Evolutionary conservation across 345 rosid species (phyloP).

Genomic region (Salix caprea): DNA sequence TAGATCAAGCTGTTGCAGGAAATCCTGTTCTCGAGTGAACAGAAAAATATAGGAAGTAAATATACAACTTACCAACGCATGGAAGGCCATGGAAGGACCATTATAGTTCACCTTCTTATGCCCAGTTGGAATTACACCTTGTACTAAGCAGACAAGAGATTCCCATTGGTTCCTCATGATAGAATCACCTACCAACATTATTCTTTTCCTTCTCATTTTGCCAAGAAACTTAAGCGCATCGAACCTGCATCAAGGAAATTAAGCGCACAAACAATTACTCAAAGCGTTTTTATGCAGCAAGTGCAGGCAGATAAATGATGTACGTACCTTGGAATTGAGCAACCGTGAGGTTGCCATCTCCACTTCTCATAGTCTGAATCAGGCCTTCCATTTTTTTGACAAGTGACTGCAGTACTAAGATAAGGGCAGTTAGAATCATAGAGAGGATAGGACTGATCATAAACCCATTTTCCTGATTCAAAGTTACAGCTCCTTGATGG

Average conservation of each 20-base stretch:
- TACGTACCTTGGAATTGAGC: slow-evolving; percentile 89
- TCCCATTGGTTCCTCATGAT: slow-evolving; percentile 99
- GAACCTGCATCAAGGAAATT: slow-evolving; percentile 40
- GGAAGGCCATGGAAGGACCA: slow-evolving; percentile 88
- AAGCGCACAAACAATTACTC: neutral
- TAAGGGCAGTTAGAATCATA: slow-evolving; percentile 82
- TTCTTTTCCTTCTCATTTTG: slow-evolving; percentile 75
- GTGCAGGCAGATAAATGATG: neutral
- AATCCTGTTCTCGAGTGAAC: neutral
- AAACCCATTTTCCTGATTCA: slow-evolving; percentile 71
- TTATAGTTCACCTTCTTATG: slow-evolving; percentile 62
- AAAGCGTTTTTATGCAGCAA: neutral
- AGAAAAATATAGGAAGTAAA: neutral
- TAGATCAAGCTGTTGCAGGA: neutral
- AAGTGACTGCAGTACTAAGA: slow-evolving; percentile 65
- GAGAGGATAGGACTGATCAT: slow-evolving; percentile 70
- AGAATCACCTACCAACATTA: slow-evolving; percentile 92
- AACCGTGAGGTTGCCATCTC: slow-evolving; percentile 78
- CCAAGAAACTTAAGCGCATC: slow-evolving; percentile 78
- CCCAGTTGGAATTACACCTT: slow-evolving; percentile 71
- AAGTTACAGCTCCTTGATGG: slow-evolving; percentile 47
- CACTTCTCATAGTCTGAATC: slow-evolving; percentile 86
- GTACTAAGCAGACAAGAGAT: slow-evolving; percentile 85
- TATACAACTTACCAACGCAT: slow-evolving; percentile 49
- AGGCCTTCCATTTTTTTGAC: slow-evolving; percentile 87